Evolutionary conservation across 2,329 filamentous ascomycete species (phyloP).

Genomic region (Diplodia sapinea): DNA sequence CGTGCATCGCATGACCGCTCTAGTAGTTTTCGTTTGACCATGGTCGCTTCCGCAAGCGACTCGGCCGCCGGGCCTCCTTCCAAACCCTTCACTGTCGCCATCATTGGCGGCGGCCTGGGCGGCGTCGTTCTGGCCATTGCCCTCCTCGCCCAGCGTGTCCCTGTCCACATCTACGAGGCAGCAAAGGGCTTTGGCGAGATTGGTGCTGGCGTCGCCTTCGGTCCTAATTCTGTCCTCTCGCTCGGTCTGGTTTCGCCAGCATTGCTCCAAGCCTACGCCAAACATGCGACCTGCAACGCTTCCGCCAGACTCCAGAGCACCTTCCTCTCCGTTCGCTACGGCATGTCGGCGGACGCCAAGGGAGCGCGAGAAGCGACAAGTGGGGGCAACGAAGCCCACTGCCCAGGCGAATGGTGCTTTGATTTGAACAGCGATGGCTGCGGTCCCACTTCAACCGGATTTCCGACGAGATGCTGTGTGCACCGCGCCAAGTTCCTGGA

Average conservation of each 20-base stretch:
- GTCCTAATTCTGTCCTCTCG: constrained; percentile 38
- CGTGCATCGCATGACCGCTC: no score
- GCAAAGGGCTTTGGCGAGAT: constrained; percentile 38
- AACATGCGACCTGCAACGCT: constrained; percentile 38
- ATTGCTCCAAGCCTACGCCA: constrained; percentile 39
- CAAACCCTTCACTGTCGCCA: constrained; percentile 38
- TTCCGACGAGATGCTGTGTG: constrained; percentile 35
- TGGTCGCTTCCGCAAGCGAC: no score
- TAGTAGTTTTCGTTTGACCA: no score
- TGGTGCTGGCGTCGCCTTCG: constrained; percentile 42
- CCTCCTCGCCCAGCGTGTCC: constrained; percentile 38
- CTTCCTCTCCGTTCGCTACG: constrained; percentile 33
- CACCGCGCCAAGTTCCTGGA: constrained; percentile 39
- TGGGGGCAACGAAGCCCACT: constrained; percentile 26
- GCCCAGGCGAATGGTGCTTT: constrained; percentile 36
- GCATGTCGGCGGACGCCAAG: constrained; percentile 22
- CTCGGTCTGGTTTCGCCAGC: constrained; percentile 37
- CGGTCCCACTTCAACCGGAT: constrained; percentile 32
- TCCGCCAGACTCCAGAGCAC: constrained; percentile 33
- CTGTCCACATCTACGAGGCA: constrained; percentile 41
- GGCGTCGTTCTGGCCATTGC: constrained; percentile 41
- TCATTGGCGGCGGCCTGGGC: constrained; percentile 41
- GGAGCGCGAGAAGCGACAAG: neutral
- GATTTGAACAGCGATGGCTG: constrained; percentile 34
- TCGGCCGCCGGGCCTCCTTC: neutral